Evolutionary conservation across 805 yeast genomes (phyloP), one percentile per base, ranked within the genome.

Genomic region (Candida sphagnicola): DNA sequence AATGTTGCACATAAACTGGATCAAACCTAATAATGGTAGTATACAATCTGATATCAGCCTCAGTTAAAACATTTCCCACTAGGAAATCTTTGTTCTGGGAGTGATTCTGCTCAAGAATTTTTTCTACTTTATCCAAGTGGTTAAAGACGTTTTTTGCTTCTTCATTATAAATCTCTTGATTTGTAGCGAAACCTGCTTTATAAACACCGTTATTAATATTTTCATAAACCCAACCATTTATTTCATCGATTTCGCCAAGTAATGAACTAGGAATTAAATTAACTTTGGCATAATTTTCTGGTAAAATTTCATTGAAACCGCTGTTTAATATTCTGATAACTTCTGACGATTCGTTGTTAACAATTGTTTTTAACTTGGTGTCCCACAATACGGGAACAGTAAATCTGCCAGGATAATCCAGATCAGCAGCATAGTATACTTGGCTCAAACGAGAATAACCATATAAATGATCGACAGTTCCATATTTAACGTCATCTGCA

Each of bases 341-440:
- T 56, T 90, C 97, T 24, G 91, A 73, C 44, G 95, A 82, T 62
- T 91, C 98, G 61, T 91, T 91, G 67, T 78, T 88, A 41, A 91
- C 98, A 57, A 91, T 85, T 1, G 95, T 85, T 39, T 78, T 64
- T 21, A 76, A 74, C 63, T 90, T 81, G 54, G 75, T 83, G 61
- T 91, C 98, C 93, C 95, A 91, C 50, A 91, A 70, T 2, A 90
- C 85, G 1, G 98, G 98, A 25, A 91, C 98, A 1, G 97, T 90
- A 57, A 79, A 85, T 46, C 97, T 72, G 3, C 95, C 96, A 12
- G 61, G 65, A 62, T 88, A 90, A 21, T 83, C 75, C 1, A 90
- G 82, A 37, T 87, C 71, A 6, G 85, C 85, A 59, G 80, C 80
- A 62, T 65, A 80, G 58, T 91, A 91, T 17, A 90, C 53, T 49